Evolutionary conservation across 2,329 filamentous ascomycete species (phyloP).

Genomic region (Periconia macrospinosa): DNA sequence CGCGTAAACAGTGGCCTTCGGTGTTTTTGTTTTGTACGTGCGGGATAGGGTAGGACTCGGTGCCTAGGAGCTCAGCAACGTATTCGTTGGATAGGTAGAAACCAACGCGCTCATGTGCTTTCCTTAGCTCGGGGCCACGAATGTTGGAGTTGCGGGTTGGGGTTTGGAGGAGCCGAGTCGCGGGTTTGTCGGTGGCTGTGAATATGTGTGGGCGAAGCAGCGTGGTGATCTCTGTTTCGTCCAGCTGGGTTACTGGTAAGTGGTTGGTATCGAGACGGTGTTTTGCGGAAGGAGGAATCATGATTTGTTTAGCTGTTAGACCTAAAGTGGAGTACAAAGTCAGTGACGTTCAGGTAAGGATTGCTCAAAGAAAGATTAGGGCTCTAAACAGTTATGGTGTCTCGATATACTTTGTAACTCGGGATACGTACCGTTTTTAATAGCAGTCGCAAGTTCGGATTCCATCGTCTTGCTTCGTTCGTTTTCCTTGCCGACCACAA

Average conservation of each 20-base stretch:
- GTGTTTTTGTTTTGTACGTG: slow-evolving; percentile 56
- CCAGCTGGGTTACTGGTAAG: slow-evolving; percentile 49
- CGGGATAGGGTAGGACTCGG: slow-evolving; percentile 52
- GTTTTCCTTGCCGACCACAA: slow-evolving; percentile 56
- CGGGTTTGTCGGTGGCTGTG: slow-evolving; percentile 50
- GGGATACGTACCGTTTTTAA: slow-evolving; percentile 25
- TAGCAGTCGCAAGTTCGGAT: slow-evolving; percentile 43
- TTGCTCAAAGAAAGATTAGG: no score
- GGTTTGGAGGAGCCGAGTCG: slow-evolving; percentile 56
- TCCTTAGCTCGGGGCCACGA: slow-evolving; percentile 50
- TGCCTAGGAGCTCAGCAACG: slow-evolving; percentile 51
- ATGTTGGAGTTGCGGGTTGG: slow-evolving; percentile 55
- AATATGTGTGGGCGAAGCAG: slow-evolving; percentile 23
- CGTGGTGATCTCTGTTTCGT: slow-evolving; percentile 15
- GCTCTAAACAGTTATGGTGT: no score
- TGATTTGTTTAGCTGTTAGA: slow-evolving; percentile 50
- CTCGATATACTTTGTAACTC: no score
- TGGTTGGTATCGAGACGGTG: slow-evolving; percentile 47
- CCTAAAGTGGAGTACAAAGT: slow-evolving; percentile 2
- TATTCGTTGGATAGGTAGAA: slow-evolving; percentile 57
- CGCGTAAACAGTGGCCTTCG: slow-evolving; percentile 49
- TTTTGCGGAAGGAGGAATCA: slow-evolving; percentile 46
- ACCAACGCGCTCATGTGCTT: slow-evolving; percentile 55
- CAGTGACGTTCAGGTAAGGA: no score
- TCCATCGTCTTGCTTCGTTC: slow-evolving; percentile 59